Conservation (phyloP, 2,329 filamentous ascomycete genomes). For the Alternaria ethzedia region DNA sequence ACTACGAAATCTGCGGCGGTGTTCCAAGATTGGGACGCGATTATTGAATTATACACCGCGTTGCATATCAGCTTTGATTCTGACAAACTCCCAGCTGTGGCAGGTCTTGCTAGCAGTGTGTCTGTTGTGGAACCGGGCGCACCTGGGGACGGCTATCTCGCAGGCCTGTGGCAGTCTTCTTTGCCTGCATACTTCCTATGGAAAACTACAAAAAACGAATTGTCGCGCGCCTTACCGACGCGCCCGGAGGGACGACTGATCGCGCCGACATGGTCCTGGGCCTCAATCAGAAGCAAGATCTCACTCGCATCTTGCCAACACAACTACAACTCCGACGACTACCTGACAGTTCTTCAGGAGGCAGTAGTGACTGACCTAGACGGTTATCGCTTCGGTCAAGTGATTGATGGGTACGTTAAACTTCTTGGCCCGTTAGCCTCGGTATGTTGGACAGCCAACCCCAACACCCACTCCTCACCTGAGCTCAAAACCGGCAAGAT, state of each 20-base stretch:
- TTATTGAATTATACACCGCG: slow-evolving; percentile 6
- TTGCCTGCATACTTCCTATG: slow-evolving; percentile 10
- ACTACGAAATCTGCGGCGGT: neutral
- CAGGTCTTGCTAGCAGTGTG: slow-evolving; percentile 10
- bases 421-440: neutral
- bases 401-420: neutral
- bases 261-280: slow-evolving; percentile 26
- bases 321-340: slow-evolving; percentile 2
- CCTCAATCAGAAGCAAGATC: slow-evolving; percentile 9
- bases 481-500: neutral
- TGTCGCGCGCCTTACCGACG: neutral
- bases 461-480: neutral
- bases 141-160: slow-evolving; percentile 8
- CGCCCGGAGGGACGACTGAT: neutral
- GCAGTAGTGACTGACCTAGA: neutral
- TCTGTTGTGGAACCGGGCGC: neutral
- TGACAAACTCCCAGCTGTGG: slow-evolving; percentile 12
- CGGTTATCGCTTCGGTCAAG: neutral
- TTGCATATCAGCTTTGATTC: neutral
- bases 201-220: neutral
- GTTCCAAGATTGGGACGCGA: slow-evolving; percentile 5
- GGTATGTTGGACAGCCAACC: neutral
- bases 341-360: neutral
- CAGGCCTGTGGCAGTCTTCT: slow-evolving; percentile 13
- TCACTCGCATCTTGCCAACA: slow-evolving; percentile 4